Conservation (phyloP, 2,329 filamentous ascomycete species). For the Talaromyces atroroseus region DNA sequence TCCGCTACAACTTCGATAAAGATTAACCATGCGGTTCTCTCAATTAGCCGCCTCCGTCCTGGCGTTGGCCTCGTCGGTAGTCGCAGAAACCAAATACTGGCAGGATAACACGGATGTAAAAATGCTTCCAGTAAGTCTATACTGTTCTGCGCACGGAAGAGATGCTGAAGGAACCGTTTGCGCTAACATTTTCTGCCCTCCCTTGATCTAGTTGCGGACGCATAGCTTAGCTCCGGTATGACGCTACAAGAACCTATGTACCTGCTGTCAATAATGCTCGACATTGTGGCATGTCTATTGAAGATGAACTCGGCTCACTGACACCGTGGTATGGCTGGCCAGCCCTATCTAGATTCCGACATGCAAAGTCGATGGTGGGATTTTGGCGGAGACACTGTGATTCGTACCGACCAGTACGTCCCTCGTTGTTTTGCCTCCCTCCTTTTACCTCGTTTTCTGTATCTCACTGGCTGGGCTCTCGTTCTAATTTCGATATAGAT, state of each 20-base stretch:
- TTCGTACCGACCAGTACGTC: conserved; percentile 58
- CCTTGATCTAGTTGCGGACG: conserved; percentile 63
- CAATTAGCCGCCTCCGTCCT: conserved; percentile 23
- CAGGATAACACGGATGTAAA: conserved; percentile 54
- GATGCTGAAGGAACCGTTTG: neutral
- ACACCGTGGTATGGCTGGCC: conserved; percentile 16
- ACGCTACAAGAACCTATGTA: conserved; percentile 20
- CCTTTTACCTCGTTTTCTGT: neutral
- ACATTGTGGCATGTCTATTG: neutral
- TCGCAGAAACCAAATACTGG: conserved; percentile 17
- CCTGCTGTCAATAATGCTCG: conserved; percentile 9
- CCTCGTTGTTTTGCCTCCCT: neutral
- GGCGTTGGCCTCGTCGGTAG: conserved; percentile 21
- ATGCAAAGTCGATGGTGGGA: conserved; percentile 99
- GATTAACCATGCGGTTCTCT: conserved; percentile 10
- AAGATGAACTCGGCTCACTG: neutral
- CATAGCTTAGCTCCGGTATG: conserved; percentile 75
- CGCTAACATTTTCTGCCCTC: neutral
- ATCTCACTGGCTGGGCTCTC: neutral
- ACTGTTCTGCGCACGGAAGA: neutral
- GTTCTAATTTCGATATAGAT: conserved; percentile 49
- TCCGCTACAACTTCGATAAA: neutral
- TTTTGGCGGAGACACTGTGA: conserved; percentile 91
- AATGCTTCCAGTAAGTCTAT: conserved; percentile 57
- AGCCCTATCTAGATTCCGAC: conserved; percentile 97